Evolutionary conservation across 192 early-diverging fungal genomes (phyloP), one percentile per base, ranked within the genome.

Genomic region (Rhizophagus prolifer): DNA sequence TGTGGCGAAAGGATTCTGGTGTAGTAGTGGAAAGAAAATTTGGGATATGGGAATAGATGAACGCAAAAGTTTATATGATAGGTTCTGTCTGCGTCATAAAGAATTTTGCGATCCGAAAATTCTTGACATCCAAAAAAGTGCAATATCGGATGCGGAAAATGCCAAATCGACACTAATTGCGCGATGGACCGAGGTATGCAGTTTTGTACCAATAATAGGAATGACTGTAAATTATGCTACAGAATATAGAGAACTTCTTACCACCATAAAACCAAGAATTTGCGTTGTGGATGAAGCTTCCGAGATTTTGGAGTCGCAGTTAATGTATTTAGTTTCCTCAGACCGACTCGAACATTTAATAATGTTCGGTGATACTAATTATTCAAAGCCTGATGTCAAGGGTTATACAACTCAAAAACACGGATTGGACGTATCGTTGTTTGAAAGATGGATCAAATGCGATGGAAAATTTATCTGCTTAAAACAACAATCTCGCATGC

Each of bases 161-260:
- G 4, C 16, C 4, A 21, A 30, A 63, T 30, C 61, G 10, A 14
- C 61, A 25, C 50, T 71, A 21, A 10, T 64, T 6, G 25, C 67
- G 4, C 63, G 68, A 14, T 79, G 76, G 76, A 19, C 31, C 4
- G 58, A 63, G 13, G 54, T 58, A 1, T 66, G 77, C 31, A 58
- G 59, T 16, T 83, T 81, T 8, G 74, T 31, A n/a, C 71, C 69
- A 6, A 54, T 83, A 8, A 64, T 83, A 12, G 82, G 80, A 3
- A 81, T 83, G 72, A 83, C 82, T 1, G 38, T 78, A 2, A 69
- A 63, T 28, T 81, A 81, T 72, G 82, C 82, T 4, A 34, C 70
- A 5, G 23, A 65, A 2, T 50, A 79, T 68, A 80, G 60, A 25
- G 76, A 78, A 26, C 66, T 81, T 26, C 21, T 83, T n/a, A 14